phyloP scores from a whole-genome alignment of 306 rosid species.

The Amphicarpaea edgeworthii region DNA sequence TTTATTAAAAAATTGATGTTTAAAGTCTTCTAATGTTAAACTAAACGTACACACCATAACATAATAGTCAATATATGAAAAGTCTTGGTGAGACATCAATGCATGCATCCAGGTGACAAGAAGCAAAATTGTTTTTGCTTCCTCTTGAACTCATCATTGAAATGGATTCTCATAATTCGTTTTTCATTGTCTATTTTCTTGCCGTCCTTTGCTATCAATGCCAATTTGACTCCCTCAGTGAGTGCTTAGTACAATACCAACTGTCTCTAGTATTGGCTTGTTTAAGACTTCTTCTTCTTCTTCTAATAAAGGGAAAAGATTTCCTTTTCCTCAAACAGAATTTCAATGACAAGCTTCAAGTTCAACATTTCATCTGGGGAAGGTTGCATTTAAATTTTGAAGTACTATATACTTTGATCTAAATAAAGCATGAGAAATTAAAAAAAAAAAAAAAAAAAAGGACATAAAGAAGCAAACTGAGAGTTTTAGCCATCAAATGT shows the following conservation, averaged over 20 bases:
- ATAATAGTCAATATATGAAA: no score
- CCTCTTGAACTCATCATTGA: constrained; percentile 13
- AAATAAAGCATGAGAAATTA: not conserved
- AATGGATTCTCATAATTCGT: constrained; percentile 20
- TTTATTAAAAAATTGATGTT: no score
- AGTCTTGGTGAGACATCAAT: not conserved
- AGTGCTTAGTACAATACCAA: constrained; percentile 21
- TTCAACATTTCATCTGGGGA: constrained; percentile 39
- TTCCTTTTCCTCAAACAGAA: constrained; percentile 34
- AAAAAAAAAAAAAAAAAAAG: not conserved
- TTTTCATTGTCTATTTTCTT: constrained; percentile 4
- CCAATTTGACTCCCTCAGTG: not conserved
- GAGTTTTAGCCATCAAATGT: constrained; percentile 46
- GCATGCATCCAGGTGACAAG: constrained; percentile 33
- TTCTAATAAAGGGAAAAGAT: constrained; percentile 12
- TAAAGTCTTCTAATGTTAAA: no score
- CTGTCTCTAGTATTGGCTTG: constrained; percentile 38
- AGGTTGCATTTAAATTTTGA: constrained; percentile 48
- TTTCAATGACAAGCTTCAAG: constrained; percentile 35
- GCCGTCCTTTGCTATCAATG: not conserved
- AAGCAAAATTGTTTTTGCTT: constrained; percentile 9
- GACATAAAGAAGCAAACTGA: not conserved
- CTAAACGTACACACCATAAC: no score
- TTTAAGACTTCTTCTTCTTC: constrained; percentile 18
- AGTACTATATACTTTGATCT: constrained; percentile 35